These are phyloP conservation scores for Polyporus tsugae DNA, from an alignment of 1,284 basidiomycete genomes.

Conservation along the genomic window DNA sequence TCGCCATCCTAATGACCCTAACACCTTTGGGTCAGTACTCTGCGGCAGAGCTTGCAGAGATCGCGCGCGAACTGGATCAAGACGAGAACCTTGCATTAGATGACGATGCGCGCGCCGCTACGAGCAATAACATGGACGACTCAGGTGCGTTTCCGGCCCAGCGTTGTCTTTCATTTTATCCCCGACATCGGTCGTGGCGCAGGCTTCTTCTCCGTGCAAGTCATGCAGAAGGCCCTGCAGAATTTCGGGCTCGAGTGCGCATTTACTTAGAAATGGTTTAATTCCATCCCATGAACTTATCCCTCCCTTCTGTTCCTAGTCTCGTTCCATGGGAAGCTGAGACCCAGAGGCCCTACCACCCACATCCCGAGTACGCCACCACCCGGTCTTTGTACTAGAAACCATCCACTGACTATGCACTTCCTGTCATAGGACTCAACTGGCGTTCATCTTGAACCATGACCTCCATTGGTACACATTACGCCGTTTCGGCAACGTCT, in stretches of 20 bases:
- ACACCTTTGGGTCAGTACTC: slow-evolving; percentile 64
- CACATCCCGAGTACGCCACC: slow-evolving; percentile 28
- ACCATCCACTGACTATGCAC: slow-evolving; percentile 14
- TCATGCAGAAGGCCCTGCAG: slow-evolving; percentile 82
- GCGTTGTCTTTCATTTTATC: neutral
- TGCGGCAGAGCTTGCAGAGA: slow-evolving; percentile 85
- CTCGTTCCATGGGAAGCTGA: slow-evolving; percentile 6
- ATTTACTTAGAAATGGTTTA: slow-evolving; percentile 7
- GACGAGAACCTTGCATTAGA: slow-evolving; percentile 52
- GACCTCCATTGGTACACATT: slow-evolving; percentile 27
- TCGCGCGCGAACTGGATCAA: slow-evolving; percentile 9
- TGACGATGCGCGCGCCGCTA: slow-evolving; percentile 44
- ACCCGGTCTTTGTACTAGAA: neutral
- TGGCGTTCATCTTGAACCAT: slow-evolving; percentile 90
- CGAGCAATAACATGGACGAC: slow-evolving; percentile 89
- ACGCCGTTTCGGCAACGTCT: slow-evolving; percentile 9
- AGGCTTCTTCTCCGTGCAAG: slow-evolving; percentile 91
- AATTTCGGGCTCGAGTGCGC: slow-evolving; percentile 78
- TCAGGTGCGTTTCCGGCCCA: slow-evolving; percentile 58
- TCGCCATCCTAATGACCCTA: slow-evolving; percentile 31
- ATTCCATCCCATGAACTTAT: slow-evolving; percentile 7
- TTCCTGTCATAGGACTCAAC: slow-evolving; percentile 65
- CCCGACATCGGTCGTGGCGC: neutral
- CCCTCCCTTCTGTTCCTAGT: neutral
- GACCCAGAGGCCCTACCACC: slow-evolving; percentile 4